Base-by-base conservation (phyloP, 106 monocot species). In the Allium fistulosum region DNA sequence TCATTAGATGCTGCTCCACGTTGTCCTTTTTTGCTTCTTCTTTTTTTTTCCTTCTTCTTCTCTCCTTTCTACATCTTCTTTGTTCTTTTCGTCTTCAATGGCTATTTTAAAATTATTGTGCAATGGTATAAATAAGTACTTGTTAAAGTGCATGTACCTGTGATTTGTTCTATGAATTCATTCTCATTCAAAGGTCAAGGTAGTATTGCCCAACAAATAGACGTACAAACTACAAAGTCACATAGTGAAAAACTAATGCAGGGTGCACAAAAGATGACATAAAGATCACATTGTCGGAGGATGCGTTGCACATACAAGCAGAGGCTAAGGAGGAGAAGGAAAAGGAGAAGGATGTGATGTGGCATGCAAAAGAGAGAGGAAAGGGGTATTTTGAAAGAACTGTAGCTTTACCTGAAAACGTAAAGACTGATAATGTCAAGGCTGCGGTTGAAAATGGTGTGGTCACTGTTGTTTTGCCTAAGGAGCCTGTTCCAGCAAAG, bases 401-500 rank as follows among this genome's bases (percentile, higher is more conserved):
- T 14, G 53, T 93, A 45, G 74, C 51, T 17, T 72, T 94, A 66
- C 94, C 94, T 55, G 87, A 87, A 9, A 69, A 80, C 55, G 76
- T 82, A 46, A 77, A 76, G 67, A 72, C 71, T 6, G 90, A 90
- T 9, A 75, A 80, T 65, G 82, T 87, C 61, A 81, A 75, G 64
- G 94, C 87, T 1, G 71, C 68, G 14, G 85, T 94, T 11, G 87
- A 90, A 51, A 90, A 94, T 22, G 94, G 94, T 4, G 84, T 94
- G 26, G 78, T 94, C 16, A 90, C 84, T 6, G 63, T 94, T 22
- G 73, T 88, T 26, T 73, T 81, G 18, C 90, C 94, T n/a, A 90
- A 90, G 74, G 94, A 87, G 79, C 59, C 69, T 3, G 26, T 59
- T 4, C 84, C 81, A 17, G 63, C 81, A 3, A 84, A 74, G 70